Evolutionary conservation across 2,329 filamentous ascomycete species (phyloP), one percentile per base, ranked within the genome.

Genomic region (Blastomyces silverae): DNA sequence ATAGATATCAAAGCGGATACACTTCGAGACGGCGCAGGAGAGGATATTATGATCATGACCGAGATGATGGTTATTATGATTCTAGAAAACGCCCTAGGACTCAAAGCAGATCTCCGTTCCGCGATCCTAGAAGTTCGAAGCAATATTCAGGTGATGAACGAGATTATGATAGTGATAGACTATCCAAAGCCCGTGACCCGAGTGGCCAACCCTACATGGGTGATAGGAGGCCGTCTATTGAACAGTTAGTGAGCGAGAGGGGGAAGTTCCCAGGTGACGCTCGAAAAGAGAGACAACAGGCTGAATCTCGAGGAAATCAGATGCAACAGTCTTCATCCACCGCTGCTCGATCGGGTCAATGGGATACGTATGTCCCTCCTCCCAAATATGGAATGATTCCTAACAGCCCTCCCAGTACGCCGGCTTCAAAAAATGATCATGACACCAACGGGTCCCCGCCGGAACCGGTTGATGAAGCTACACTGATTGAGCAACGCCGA

Each of bases 401-500:
- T 67, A 61, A 69, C 34, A 22, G 15, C 44, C n/a, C 61, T 28
- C 34, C 7, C 59, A 73, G 72, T 65, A 66, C 67, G 48, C 69
- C 69, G 65, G 62, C 63, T 48, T 58, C 67, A 61, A 65, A 68
- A 56, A 70, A 68, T 37, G 64, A 52, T 52, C 65, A 53, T 52
- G 70, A 73, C 69, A 37, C 17, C 42, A 73, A 74, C 67, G 69
- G 68, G 64, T 70, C 78, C 73, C 82, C 84, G 68, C 79, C 83
- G 64, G 81, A 86, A 70, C 82, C 84, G n/a, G 74, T 91, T 70
- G 89, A 95, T 75, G 90, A 95, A 79, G 89, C 89, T 67, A 87
- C 89, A 69, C 83, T 93, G 72, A 89, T 96, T 71, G 90, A 95
- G 76, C 88, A 91, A 71, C 89, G 92, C 64, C 89, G 92, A 37